Evolutionary conservation across 1,284 basidiomycete species (phyloP), one percentile per base, ranked within the genome.

Genomic region (Hortiboletus rubellus): DNA sequence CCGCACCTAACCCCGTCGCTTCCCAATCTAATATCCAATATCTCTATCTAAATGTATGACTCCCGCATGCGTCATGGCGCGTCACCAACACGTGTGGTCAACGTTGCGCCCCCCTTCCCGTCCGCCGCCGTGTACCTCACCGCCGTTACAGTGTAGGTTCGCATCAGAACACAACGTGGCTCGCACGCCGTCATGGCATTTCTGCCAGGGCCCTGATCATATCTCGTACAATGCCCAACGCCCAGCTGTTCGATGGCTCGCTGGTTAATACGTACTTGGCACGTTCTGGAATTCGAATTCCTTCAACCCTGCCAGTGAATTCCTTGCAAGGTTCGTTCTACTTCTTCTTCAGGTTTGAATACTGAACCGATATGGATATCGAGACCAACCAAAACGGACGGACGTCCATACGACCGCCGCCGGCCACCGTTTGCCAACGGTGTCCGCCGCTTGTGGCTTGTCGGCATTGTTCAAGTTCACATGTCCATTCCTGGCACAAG

Each of bases 31-130:
- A 36, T 36, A 36, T 7, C 27, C 27, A 27, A 18, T 40, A 40
- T 40, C 38, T 10, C 10, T 37, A 11, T 40, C 17, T 38, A 34
- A 33, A 48, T 27, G 27, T 27, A 27, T 44, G 37, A 47, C 36
- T 3, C 17, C 27, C 34, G 10, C 31, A 24, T 40, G 10, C 34
- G 48, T 52, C 45, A 43, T 37, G 43, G 43, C 46, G 50, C 52
- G 43, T 60, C 65, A 53, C 33, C 30, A 41, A 61, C 64, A 66
- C 62, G 65, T 59, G 65, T 68, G 40, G 22, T 40, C 68, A 66
- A 63, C 68, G 66, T 69, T 68, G 61, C 37, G 9, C 30, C 10
- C 14, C 38, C 10, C 38, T 5, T 55, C 54, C 27, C 12, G 36
- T 27, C 53, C 31, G 34, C 24, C 38, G 44, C 44, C 34, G 34